Base-by-base conservation (phyloP, 257 asterid species). In the Nicotiana knightiana region DNA sequence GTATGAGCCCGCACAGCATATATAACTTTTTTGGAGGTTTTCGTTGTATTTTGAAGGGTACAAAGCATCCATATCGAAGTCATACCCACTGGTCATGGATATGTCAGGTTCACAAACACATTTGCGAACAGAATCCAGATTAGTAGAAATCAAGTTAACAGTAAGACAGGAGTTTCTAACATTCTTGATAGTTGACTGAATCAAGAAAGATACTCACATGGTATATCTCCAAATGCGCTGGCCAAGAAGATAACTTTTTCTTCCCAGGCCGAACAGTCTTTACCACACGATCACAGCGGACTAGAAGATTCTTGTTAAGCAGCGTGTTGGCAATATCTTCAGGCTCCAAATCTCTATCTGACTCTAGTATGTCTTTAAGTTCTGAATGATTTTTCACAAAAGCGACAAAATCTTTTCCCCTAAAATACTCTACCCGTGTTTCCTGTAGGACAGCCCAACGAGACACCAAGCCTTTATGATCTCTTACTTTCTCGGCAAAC, bases 381-480 rank as follows among this genome's bases (percentile, higher is more conserved):
- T 96, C 99, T 4, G 92, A 85, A 88, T 91, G 97, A 86, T 90
- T 94, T 86, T 85, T 93, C 90, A 94, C 84, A 83, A 96, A 96
- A 85, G 92, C 82, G 70, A 94, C 88, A 76, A 96, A 90, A 88
- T 94, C 97, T 87, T 96, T 96, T 85, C 99, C 99, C 85, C 97
- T 90, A 84, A 96, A 92, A 88, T 96, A 96, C 84, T 96, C 99
- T 51, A 96, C 99, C 28, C 99, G 91, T 4, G 99, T 93, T 90
- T 96, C 99, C 87, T 96, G 99, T 80, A 96, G 91, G 88, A 96
- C 91, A 10, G 99, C 99, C 99, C 99, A 96, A 85, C 99, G 93
- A 65, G 99, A 96, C 84, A 88, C 97, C 86, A 96, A 86, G 86
- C 90, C 97, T 90, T 96, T 96, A 85, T 96, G 98, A 85, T 96